Base-by-base conservation (phyloP, 106 monocot species). In the Apostasia ramifera region DNA sequence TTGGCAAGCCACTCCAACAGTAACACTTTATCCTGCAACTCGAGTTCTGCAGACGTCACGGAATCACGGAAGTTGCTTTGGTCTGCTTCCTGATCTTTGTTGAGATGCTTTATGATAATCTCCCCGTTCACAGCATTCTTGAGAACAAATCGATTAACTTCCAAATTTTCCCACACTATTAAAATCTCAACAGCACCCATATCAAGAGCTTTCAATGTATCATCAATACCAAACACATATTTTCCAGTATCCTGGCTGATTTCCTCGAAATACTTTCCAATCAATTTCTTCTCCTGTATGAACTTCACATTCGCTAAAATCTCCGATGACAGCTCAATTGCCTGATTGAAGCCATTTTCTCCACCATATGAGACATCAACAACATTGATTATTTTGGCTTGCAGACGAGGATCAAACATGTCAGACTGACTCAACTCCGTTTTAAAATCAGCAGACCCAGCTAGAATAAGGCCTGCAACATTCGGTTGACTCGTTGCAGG, bases 201-300 rank as follows among this genome's bases (percentile, higher is more conserved):
- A 4, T 76, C 75, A 3, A 76, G 75, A 68, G 75, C 54, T 47
- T 76, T 76, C 13, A 76, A 44, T 12, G 69, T 68, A 53, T 76
- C 75, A 40, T 76, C 75, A 10, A 76, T 45, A 39, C 75, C 75
- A 69, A 76, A 76, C 39, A 69, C 75, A 61, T 69, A 76, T 5
- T 76, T 76, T 53, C 75, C 75, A 26, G 75, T 76, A 59, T 76
- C 75, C 39, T 86, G 81, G 64, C 85, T 86, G 7, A 86, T 86
- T 63, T 86, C 85, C 66, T 86, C 81, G 67, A 86, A 86, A 45
- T 86, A 86, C 63, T 86, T 86, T 3, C 85, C 85, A 51, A 86
- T 81, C 78, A 86, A 71, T 40, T 63, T 57, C 71, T 86, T 86
- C 63, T 86, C 85, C 75, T 82, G 81, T 67, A 86, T 86, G 61